A percentile compares a stretch with the other conserved stretches of the same genome.
Conservation (phyloP, 768 basidiomycete genomes). For the Tulasnella sp. region DNA sequence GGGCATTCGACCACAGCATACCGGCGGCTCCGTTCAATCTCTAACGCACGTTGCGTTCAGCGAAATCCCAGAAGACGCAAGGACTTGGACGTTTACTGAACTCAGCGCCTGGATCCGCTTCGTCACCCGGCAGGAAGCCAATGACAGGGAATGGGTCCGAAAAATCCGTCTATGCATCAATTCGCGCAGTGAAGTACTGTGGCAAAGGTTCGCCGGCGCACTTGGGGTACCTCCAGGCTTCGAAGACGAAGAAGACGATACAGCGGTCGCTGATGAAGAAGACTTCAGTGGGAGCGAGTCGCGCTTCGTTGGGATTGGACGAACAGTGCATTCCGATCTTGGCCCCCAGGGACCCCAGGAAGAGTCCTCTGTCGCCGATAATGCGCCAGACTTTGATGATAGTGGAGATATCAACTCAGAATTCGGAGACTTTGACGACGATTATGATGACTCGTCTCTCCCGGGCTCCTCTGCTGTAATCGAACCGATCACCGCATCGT, state of each 20-base stretch:
- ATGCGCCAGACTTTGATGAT: background rate
- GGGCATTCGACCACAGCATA: conserved; percentile 23
- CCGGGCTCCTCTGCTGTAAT: conserved; percentile 2
- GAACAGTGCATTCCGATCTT: background rate
- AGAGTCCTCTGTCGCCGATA: background rate
- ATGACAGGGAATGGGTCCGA: conserved; percentile 65
- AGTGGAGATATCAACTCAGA: background rate
- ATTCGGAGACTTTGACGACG: conserved; percentile 1
- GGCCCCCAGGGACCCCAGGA: background rate
- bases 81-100: conserved; percentile 61
- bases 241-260: conserved; percentile 27
- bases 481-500: conserved; percentile 11
- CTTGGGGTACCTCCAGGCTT: conserved; percentile 81
- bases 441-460: conserved; percentile 6
- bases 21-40: conserved; percentile 26
- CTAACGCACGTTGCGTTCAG: conserved; percentile 19
- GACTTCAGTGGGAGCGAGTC: conserved; percentile 17
- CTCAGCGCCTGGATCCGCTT: conserved; percentile 58
- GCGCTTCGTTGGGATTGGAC: background rate
- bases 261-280: conserved; percentile 42
- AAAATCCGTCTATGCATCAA: conserved; percentile 67
- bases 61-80: conserved; percentile 38
- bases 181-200: conserved; percentile 71
- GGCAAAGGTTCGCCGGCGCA: conserved; percentile 83
- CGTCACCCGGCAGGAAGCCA: conserved; percentile 48